phyloP scores from a whole-genome alignment of 495 filamentous ascomycete genomes.

The Penicillium taxi region DNA sequence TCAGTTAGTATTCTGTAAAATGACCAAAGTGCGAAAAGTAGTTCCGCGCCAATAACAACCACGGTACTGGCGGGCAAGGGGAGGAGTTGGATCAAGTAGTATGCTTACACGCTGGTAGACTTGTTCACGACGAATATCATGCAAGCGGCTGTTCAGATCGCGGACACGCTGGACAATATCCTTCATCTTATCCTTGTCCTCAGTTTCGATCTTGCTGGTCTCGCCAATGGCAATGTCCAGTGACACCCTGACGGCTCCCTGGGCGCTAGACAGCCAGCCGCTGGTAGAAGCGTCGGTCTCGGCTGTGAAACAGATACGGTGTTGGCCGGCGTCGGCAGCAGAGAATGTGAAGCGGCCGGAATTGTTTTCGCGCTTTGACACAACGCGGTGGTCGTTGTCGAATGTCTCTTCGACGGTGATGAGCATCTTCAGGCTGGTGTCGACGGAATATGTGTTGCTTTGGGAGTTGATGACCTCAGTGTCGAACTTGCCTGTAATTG shows the following conservation, averaged over 20 bases:
- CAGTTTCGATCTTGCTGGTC: constrained; percentile 88
- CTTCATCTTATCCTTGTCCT: constrained; percentile 86
- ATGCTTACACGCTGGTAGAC: constrained; percentile 83
- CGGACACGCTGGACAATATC: constrained; percentile 84
- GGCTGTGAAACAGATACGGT: constrained; percentile 89
- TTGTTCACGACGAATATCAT: constrained; percentile 90
- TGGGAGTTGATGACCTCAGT: constrained; percentile 70
- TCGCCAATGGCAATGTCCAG: constrained; percentile 94
- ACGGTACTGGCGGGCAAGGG: background rate
- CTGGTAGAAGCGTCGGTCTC: constrained; percentile 51
- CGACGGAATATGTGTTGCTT: constrained; percentile 52
- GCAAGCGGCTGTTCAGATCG: constrained; percentile 80
- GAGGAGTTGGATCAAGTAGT: background rate
- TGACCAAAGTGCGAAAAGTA: too few species aligned
- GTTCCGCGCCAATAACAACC: too few species aligned
- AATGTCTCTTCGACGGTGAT: constrained; percentile 95
- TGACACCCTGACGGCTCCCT: constrained; percentile 70
- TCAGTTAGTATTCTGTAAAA: too few species aligned
- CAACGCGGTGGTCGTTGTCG: constrained; percentile 95
- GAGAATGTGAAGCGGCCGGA: constrained; percentile 92
- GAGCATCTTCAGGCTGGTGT: constrained; percentile 68
- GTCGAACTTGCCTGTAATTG: constrained; percentile 61
- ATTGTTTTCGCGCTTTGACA: constrained; percentile 69
- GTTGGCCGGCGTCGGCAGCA: constrained; percentile 85
- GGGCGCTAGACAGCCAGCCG: constrained; percentile 62